Conservation (phyloP, 2,329 filamentous ascomycete species). For the Fonsecaea multimorphosa region DNA sequence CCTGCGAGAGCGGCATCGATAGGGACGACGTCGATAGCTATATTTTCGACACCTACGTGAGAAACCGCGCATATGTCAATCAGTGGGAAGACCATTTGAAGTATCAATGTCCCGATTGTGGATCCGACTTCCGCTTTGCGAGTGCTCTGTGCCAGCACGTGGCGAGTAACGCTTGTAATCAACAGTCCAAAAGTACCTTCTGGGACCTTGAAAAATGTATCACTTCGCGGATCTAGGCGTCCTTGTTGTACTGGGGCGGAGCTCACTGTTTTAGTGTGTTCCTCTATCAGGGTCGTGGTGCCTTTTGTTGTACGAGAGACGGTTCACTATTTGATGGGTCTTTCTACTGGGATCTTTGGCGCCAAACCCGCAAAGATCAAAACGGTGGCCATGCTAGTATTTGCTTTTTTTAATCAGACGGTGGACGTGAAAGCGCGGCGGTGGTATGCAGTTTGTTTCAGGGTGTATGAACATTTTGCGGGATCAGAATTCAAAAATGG, state of each 20-base stretch:
- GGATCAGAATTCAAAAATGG: no score
- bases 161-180: slow-evolving; percentile 29
- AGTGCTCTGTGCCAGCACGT: slow-evolving; percentile 40
- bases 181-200: neutral
- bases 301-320: no score
- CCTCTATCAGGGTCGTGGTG: neutral
- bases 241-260: neutral
- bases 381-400: no score
- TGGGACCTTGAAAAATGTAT: slow-evolving; percentile 8
- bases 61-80: neutral
- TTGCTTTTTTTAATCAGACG: neutral
- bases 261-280: neutral
- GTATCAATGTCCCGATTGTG: slow-evolving; percentile 37
- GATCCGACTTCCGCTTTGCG: slow-evolving; percentile 25
- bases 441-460: no score
- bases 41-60: slow-evolving; percentile 18
- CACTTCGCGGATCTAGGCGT: neutral
- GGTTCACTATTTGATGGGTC: no score
- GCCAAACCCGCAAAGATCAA: neutral
- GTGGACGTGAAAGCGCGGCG: neutral
- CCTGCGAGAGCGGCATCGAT: slow-evolving; percentile 29
- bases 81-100: slow-evolving; percentile 5
- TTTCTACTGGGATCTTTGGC: no score
- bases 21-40: slow-evolving; percentile 23
- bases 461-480: no score